Evolutionary conservation across 257 asterid species (phyloP).

Genomic region (Solanum pimpinellifolium): DNA sequence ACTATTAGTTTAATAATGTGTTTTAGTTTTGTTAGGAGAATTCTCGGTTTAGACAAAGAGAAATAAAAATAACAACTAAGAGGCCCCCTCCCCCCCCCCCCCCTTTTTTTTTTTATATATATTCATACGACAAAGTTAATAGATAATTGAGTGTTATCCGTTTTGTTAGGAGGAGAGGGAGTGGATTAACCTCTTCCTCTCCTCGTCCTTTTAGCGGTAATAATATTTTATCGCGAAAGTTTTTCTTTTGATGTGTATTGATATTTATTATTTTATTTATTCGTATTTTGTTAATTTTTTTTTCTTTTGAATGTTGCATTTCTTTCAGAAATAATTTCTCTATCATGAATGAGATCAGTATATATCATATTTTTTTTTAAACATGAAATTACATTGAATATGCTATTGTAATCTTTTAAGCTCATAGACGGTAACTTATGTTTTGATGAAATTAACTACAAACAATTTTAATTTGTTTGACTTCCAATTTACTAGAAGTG

Average conservation of each 20-base stretch:
- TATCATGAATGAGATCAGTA: accelerated
- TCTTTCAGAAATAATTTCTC: not conserved
- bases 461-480: not conserved
- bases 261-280: not conserved
- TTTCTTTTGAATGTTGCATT: too few species aligned
- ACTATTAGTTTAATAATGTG: not conserved
- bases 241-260: not conserved
- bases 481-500: not conserved
- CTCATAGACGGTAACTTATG: not conserved
- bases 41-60: not conserved
- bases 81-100: too few species aligned
- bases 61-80: not conserved
- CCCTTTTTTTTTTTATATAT: not conserved
- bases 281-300: not conserved
- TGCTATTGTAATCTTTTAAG: not conserved
- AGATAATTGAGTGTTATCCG: too few species aligned
- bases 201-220: not conserved
- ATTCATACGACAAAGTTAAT: not conserved
- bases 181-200: not conserved
- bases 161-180: not conserved
- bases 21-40: not conserved
- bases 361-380: too few species aligned
- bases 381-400: not conserved
- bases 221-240: not conserved
- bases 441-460: not conserved